Conservation (phyloP, 73 alveolate genomes). For the Tetrahymena elliotti region DNA sequence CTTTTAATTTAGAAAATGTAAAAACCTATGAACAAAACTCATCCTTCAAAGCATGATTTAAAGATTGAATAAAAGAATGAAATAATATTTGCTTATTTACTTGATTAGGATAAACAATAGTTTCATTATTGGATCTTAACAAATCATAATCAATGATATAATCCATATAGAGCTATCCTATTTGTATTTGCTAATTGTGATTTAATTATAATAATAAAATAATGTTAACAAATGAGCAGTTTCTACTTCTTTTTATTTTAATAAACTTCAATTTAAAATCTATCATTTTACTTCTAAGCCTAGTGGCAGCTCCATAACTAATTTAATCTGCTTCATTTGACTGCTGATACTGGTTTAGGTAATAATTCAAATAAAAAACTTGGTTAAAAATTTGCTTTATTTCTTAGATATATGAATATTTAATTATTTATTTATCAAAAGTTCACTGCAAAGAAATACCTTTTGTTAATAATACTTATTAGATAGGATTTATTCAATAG, state of each 20-base stretch:
- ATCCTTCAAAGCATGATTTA: not conserved
- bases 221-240: not conserved
- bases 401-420: too few species aligned
- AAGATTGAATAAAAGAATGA: not conserved
- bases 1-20: not conserved
- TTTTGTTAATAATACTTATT: too few species aligned
- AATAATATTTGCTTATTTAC: too few species aligned
- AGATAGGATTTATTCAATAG: not conserved
- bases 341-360: not conserved
- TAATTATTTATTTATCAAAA: too few species aligned
- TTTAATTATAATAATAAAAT: not conserved
- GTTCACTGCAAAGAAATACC: not conserved
- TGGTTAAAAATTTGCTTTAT: not conserved
- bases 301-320: not conserved
- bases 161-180: not conserved
- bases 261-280: not conserved
- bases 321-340: not conserved
- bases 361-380: too few species aligned
- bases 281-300: not conserved
- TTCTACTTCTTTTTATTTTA: not conserved
- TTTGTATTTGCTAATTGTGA: not conserved
- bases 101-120: not conserved
- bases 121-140: not conserved
- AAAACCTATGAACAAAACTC: not conserved
- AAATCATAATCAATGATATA: not conserved